Evolutionary conservation across 2,329 filamentous ascomycete species (phyloP).

Genomic region (Aspergillus versicolor): DNA sequence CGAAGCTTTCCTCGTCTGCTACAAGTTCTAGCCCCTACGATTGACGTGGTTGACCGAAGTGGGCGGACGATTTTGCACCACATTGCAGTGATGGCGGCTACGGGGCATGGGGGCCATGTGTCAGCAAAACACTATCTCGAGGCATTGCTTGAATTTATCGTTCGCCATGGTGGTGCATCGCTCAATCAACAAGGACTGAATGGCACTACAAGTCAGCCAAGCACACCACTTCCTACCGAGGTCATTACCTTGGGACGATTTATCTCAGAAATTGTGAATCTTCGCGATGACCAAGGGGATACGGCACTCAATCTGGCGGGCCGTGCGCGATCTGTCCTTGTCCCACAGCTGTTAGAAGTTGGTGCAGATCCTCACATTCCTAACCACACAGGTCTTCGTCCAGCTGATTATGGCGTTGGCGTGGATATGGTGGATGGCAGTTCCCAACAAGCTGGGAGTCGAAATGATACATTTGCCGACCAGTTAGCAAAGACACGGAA

Average conservation of each 20-base stretch:
- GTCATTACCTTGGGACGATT: slow-evolving; percentile 88
- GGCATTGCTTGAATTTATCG: slow-evolving; percentile 89
- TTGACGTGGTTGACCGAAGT: slow-evolving; percentile 85
- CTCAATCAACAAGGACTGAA: slow-evolving; percentile 51
- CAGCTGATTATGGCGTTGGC: slow-evolving; percentile 92
- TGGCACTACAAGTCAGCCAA: slow-evolving; percentile 26
- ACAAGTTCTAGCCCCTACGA: slow-evolving; percentile 82
- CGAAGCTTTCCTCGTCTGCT: slow-evolving; percentile 86
- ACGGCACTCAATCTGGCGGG: slow-evolving; percentile 93
- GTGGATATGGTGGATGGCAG: slow-evolving; percentile 57
- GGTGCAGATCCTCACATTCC: slow-evolving; percentile 89
- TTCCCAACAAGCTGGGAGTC: slow-evolving; percentile 50
- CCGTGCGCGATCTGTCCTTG: slow-evolving; percentile 91
- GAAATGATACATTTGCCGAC: slow-evolving; percentile 42
- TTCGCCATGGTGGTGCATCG: slow-evolving; percentile 72
- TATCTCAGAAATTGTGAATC: slow-evolving; percentile 96
- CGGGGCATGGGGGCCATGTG: slow-evolving; percentile 86
- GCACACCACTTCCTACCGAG: slow-evolving; percentile 44
- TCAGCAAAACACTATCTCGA: slow-evolving; percentile 91
- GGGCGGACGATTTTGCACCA: slow-evolving; percentile 92
- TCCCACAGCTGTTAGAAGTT: slow-evolving; percentile 93
- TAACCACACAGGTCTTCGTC: slow-evolving; percentile 83
- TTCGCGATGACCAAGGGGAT: slow-evolving; percentile 89
- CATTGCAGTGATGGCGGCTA: slow-evolving; percentile 91
- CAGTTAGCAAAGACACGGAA: slow-evolving; percentile 47